Evolutionary conservation across 371 early-diverging fungal species (phyloP), one percentile per base, ranked within the genome.

Genomic region (Mucor piriformis): DNA sequence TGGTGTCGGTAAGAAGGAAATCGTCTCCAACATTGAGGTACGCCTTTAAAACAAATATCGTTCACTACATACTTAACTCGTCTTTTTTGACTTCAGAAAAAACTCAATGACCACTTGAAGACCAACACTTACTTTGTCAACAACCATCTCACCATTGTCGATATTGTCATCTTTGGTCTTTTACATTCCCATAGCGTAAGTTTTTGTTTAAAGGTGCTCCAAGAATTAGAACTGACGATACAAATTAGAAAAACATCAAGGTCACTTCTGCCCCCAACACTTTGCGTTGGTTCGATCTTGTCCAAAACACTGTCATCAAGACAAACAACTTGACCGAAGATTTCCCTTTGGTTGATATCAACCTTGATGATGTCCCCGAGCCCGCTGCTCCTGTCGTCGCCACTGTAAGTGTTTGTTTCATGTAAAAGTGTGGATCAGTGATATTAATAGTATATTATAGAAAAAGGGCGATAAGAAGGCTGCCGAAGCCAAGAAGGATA

Each of bases 231-330:
- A 37, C 57, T 54, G 18, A 24, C 29, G 18, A 23, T 24, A 23
- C 18, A 25, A 15, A 11, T 48, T 61, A 75, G 84, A 76, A 72
- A 67, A 70, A 66, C 54, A 71, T 76, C 57, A 69, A 76, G 40
- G 77, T 69, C 21, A 72, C 69, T 21, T 75, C 66, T 50, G 63
- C 70, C 12, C 76, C 80, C 70, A 75, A 87, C 61, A 76, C 89
- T 27, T 73, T 87, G 53, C 82, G 92, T 57, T 91, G 92, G 91
- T 89, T 89, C 57, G 92, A 92, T 70, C 69, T 91, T 61, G 70
- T 91, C 53, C 92, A 92, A 76, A 79, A 91, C 61, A 67, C 79
- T 24, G 72, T 83, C 23, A 63, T 82, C 25, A 73, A 70, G 54
- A 58, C 64, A 44, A 64, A 68, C 7, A 62, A 73, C 35, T 74